Conservation (phyloP, 2,329 filamentous ascomycete genomes). For the Aaosphaeria arxii region DNA sequence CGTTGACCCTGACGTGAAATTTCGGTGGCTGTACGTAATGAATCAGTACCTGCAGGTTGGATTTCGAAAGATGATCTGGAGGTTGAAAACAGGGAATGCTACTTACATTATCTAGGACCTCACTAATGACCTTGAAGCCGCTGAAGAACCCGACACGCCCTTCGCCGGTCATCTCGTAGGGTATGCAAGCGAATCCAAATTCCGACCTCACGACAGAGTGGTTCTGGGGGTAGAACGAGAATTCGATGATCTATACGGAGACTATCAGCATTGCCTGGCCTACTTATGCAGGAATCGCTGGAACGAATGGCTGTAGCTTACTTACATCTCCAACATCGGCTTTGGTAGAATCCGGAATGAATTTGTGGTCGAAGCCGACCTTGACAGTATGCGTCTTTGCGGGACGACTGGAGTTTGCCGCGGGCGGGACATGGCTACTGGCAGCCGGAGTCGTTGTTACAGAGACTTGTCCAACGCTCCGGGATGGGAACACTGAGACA, state of each 20-base stretch:
- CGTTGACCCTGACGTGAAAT: constrained; percentile 25
- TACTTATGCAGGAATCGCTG: background rate
- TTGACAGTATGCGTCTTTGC: constrained; percentile 29
- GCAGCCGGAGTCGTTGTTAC: too few relatives aligned
- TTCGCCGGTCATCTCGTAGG: constrained; percentile 30
- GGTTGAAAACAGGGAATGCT: background rate
- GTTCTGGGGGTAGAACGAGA: constrained; percentile 41
- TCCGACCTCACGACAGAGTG: constrained; percentile 43
- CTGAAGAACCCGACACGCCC: constrained; percentile 27
- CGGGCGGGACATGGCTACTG: too few relatives aligned
- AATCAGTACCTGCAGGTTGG: background rate
- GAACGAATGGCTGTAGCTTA: background rate
- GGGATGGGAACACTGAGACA: too few relatives aligned
- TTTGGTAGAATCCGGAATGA: constrained; percentile 36
- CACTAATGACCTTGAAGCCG: constrained; percentile 25
- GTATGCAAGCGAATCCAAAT: constrained; percentile 40
- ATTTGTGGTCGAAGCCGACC: constrained; percentile 39
- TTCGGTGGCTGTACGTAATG: constrained; percentile 19
- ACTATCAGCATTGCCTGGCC: background rate
- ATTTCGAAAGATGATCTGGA: background rate
- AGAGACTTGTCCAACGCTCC: too few relatives aligned
- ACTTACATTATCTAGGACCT: constrained; percentile 18
- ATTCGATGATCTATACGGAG: constrained; percentile 30
- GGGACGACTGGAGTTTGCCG: background rate
- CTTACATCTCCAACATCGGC: constrained; percentile 38